Percentiles rank a stretch among this genome's conserved stretches.
Evolutionary conservation across 78 protist genomes (phyloP).

Genomic region (Polysphondylium violaceum): DNA sequence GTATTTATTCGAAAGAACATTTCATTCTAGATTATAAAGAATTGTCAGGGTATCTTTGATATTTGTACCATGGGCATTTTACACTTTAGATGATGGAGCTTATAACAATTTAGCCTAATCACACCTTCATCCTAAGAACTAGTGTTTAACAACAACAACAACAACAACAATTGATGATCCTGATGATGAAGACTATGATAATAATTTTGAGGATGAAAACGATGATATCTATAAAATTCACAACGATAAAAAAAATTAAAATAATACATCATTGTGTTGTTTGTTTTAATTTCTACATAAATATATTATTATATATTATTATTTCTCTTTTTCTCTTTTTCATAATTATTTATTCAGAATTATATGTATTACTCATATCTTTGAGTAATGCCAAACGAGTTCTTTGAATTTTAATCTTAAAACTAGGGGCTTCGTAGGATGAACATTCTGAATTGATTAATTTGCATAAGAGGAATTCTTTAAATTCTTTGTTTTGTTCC

Average conservation of each 20-base stretch:
- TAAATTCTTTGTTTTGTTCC: slow-evolving; percentile 37
- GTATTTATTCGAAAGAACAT: too few relatives aligned
- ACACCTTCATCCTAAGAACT: too few relatives aligned
- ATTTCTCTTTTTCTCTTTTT: neutral
- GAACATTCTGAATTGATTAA: slow-evolving; percentile 71
- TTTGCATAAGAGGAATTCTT: slow-evolving; percentile 57
- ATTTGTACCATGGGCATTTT: too few relatives aligned
- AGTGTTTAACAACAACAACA: neutral
- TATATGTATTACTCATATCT: slow-evolving; percentile 32
- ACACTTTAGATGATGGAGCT: too few relatives aligned
- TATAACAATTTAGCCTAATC: too few relatives aligned
- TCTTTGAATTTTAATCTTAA: slow-evolving; percentile 78
- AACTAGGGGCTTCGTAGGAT: slow-evolving; percentile 76
- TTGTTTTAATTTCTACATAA: neutral
- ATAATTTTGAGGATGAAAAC: too few relatives aligned
- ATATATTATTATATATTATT: neutral
- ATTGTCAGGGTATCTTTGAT: too few relatives aligned
- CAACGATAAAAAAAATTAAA: too few relatives aligned
- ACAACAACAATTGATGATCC: neutral
- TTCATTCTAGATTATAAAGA: too few relatives aligned
- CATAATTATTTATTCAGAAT: slow-evolving; percentile 19
- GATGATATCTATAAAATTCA: too few relatives aligned
- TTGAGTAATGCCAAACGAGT: slow-evolving; percentile 53
- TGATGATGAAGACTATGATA: too few relatives aligned
- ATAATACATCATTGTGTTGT: neutral